A percentile compares a stretch with the other conserved stretches of the same genome.
Conservation (phyloP, 164 flowering plant genomes). For the Tetrastigma voinierianum region DNA sequence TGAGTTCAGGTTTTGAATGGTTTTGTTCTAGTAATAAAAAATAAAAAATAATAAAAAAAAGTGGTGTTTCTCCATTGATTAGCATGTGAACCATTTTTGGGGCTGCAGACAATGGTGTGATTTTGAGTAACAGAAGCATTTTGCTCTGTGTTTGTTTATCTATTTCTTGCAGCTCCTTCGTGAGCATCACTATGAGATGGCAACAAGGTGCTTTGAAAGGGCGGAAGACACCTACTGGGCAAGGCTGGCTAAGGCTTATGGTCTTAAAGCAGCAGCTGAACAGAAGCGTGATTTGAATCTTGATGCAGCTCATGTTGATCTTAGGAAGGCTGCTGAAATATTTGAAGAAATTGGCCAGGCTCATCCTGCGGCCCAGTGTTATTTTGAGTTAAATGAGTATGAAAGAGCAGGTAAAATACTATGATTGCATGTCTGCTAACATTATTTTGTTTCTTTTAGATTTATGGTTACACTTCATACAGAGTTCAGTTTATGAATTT, state of each 20-base stretch:
- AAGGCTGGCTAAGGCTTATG: slow-evolving; percentile 57
- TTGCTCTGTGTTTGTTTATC: neutral
- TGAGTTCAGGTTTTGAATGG: no score
- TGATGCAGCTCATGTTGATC: slow-evolving; percentile 29
- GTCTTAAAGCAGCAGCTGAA: slow-evolving; percentile 51
- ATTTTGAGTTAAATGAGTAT: slow-evolving; percentile 42
- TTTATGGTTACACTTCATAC: no score
- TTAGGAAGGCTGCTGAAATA: slow-evolving; percentile 59
- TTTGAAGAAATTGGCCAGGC: slow-evolving; percentile 58
- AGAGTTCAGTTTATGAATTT: no score
- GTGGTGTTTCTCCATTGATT: no score
- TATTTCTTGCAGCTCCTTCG: slow-evolving; percentile 43
- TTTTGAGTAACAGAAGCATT: neutral
- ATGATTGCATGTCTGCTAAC: neutral
- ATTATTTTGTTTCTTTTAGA: neutral
- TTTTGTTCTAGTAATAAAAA: no score
- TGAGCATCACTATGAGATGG: slow-evolving; percentile 69
- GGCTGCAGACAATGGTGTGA: neutral
- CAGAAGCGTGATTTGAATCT: slow-evolving; percentile 36
- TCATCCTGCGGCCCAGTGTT: slow-evolving; percentile 66
- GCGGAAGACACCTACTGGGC: slow-evolving; percentile 61
- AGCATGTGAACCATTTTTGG: no score
- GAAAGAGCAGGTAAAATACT: slow-evolving; percentile 51
- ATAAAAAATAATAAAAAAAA: no score
- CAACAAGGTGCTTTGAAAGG: slow-evolving; percentile 73